Base-by-base conservation (phyloP, 371 early-diverging fungal genomes). In the Lichtheimia corymbifera region DNA sequence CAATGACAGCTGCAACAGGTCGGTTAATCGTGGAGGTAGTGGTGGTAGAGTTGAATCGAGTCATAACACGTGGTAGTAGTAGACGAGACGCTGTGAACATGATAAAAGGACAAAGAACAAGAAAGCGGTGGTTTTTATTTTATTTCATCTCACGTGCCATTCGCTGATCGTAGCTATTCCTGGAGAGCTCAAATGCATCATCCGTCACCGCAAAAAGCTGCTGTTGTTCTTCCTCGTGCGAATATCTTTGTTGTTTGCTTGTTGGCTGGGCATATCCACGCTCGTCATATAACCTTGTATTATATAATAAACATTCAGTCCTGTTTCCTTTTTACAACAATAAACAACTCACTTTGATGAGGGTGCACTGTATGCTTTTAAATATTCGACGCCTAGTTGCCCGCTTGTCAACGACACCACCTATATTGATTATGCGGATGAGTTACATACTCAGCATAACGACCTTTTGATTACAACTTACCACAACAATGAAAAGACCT, bases 401-500 rank as follows among this genome's bases (percentile, higher is more conserved):
- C 55, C 63, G 9, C 50, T 6, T 4, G 63, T 60, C 24, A 67
- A 28, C 2, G 60, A 47, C 17, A 40, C 2, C 11, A 63, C 56
- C 67, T 63, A 50, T 9, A 50, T 9, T 22, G 22, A 22, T 22
- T 25, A 40, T 24, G 14, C 22, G n/a, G 7, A 43, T 43, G n/a
- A 43, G 4, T 28, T 1, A 24, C 15, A 22, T 17, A 22, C n/a
- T 40, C 27, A 28, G n/a, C 30, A 17, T 53, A 1, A 5, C 30
- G 28, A 30, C 35, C 11, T 22, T 22, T 53, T 15, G 7, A 22
- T 20, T 22, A 50, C 24, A 24, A 61, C 65, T 62, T 66, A 72
- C 72, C 60, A 76, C 58, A n/a, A 64, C 56, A 6, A 68, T 50
- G 44, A 76, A 72, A 4, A 76, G 52, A 27, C 68, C 68, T 17